A percentile compares a stretch with the other conserved stretches of the same genome.
These are phyloP conservation scores for Uronychia setigera DNA, from an alignment of 73 alveolate species.

Conservation along the genomic window DNA sequence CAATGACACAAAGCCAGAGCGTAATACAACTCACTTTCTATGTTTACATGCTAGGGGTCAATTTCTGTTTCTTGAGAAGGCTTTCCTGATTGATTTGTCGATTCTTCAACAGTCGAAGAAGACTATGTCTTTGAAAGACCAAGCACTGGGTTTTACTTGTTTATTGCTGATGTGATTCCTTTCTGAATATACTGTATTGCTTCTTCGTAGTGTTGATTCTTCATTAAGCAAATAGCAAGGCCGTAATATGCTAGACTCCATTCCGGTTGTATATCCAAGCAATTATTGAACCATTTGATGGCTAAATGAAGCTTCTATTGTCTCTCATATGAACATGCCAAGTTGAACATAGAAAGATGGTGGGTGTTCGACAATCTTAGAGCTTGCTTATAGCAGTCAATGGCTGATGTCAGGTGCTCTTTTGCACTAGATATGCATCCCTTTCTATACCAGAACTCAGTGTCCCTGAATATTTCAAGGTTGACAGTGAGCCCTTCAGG, in stretches of 20 bases:
- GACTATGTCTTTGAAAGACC: too few species aligned
- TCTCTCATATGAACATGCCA: constrained; percentile 8
- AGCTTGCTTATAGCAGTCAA: constrained; percentile 21
- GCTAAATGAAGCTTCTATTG: background rate
- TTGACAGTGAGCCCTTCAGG: background rate
- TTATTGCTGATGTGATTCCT: background rate
- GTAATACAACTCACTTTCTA: background rate
- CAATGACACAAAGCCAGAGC: background rate
- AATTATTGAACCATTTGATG: background rate
- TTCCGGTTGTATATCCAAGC: background rate
- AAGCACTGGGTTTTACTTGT: too few species aligned
- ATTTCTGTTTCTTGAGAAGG: too few species aligned
- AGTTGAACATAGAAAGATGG: constrained; percentile 4
- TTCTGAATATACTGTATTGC: background rate
- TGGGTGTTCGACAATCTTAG: background rate
- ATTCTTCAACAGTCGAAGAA: too few species aligned
- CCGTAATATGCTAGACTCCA: constrained; percentile 6
- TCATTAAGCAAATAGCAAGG: background rate
- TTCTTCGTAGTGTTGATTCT: background rate
- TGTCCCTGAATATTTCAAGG: background rate
- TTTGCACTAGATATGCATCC: background rate
- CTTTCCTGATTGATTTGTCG: too few species aligned
- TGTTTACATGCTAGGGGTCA: background rate
- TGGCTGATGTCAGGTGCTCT: background rate
- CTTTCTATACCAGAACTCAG: constrained; percentile 9